phyloP scores from a whole-genome alignment of 1,284 basidiomycete species.

The Cryptococcus floricola region DNA sequence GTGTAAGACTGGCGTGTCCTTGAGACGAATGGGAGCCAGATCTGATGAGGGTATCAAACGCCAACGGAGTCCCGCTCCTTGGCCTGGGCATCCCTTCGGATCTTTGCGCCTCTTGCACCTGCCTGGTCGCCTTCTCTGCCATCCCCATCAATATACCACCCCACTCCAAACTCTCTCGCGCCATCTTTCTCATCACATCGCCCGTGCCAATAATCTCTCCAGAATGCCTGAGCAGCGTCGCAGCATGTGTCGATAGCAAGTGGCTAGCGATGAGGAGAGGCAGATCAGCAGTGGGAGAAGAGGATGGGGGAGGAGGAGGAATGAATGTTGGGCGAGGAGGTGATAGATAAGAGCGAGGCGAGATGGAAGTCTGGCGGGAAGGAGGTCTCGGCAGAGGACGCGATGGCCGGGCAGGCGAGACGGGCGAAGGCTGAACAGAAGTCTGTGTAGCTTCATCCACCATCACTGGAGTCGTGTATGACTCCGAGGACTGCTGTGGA shows the following conservation, averaged over 20 bases:
- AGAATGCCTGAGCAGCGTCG: slow-evolving; percentile 26
- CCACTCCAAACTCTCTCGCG: slow-evolving; percentile 32
- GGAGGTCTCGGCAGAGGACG: slow-evolving; percentile 14
- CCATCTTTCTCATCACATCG: slow-evolving; percentile 26
- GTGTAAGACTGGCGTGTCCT: slow-evolving; percentile 2
- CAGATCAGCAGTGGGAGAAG: slow-evolving; percentile 3
- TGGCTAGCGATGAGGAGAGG: slow-evolving; percentile 31
- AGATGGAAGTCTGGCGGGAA: slow-evolving; percentile 1
- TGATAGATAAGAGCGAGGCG: neutral
- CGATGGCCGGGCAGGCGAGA: neutral
- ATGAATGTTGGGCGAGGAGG: slow-evolving; percentile 6
- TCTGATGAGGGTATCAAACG: no score
- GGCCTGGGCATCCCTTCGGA: slow-evolving; percentile 5
- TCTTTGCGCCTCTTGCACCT: neutral
- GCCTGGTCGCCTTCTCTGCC: slow-evolving; percentile 3
- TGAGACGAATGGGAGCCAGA: neutral
- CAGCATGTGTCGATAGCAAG: slow-evolving; percentile 32
- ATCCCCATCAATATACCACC: slow-evolving; percentile 22
- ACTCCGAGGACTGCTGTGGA: no score
- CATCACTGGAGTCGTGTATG: neutral
- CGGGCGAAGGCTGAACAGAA: slow-evolving; percentile 1
- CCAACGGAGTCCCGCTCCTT: neutral
- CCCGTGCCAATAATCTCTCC: slow-evolving; percentile 18
- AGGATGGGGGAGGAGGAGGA: slow-evolving; percentile 9
- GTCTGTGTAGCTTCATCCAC: slow-evolving; percentile 3